Conservation (phyloP, 495 filamentous ascomycete genomes). For the Hypoxylon fuscum region DNA sequence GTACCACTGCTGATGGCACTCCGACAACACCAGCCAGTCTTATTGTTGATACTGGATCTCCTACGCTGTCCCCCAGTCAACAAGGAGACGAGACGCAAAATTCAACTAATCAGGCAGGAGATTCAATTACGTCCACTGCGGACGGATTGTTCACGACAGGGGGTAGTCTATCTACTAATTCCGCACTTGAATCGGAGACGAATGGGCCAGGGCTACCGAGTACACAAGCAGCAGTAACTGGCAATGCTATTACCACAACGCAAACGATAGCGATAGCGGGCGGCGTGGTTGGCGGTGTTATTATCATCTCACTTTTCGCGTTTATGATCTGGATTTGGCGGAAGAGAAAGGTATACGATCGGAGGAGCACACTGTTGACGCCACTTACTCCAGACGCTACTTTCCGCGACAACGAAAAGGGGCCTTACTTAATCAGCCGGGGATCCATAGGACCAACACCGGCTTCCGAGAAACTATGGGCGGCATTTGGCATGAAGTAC, state of each 20-base stretch:
- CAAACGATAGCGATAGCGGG: slow-evolving; percentile 56
- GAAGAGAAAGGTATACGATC: slow-evolving; percentile 48
- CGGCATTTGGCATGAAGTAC: slow-evolving; percentile 48
- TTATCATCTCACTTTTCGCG: slow-evolving; percentile 53
- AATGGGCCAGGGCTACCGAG: slow-evolving; percentile 13
- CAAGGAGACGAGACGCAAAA: neutral
- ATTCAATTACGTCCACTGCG: slow-evolving; percentile 6
- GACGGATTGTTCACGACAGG: slow-evolving; percentile 3
- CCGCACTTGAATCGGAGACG: slow-evolving; percentile 25
- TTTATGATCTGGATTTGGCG: slow-evolving; percentile 61
- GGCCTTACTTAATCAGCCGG: slow-evolving; percentile 51
- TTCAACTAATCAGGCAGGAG: slow-evolving; percentile 1
- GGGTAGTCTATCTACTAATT: slow-evolving; percentile 14
- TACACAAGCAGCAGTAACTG: slow-evolving; percentile 23
- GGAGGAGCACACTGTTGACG: slow-evolving; percentile 56
- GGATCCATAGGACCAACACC: slow-evolving; percentile 55
- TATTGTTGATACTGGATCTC: neutral
- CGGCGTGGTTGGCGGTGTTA: slow-evolving; percentile 60
- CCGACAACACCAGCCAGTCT: neutral
- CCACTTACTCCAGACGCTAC: slow-evolving; percentile 48
- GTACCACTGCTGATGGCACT: neutral
- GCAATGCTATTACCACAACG: slow-evolving; percentile 41
- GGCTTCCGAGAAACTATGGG: slow-evolving; percentile 48
- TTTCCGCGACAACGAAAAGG: slow-evolving; percentile 47
- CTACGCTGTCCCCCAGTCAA: slow-evolving; percentile 6